Evolutionary conservation across 169 alveolate species (phyloP), one percentile per base, ranked within the genome.

Genomic region (Miamiensis avidus): DNA sequence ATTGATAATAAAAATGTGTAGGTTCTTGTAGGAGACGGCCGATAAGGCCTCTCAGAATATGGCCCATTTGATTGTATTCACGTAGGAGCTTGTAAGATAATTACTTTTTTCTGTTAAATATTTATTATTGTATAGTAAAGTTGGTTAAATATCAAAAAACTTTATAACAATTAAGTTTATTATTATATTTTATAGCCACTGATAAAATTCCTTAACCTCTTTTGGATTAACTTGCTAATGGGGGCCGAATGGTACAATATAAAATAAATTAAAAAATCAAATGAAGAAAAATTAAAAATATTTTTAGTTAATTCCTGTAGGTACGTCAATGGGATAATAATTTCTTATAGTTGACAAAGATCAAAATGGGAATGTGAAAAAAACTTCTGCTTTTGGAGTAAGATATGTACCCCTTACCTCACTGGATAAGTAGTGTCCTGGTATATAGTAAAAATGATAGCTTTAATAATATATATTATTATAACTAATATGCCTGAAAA

Each of bases 1-100:
- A 76, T 94, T 76, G 74, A 82, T 28, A 65, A 81, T 65, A 75
- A 90, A 69, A 72, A 82, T 34, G 88, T 94, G 20, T 33, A 74
- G 31, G 74, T 94, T 26, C 28, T 86, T 0, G 34, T 69, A 16
- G 90, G 94, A 16, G 97, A 96, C 91, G 98, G 98, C 6, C 86
- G 98, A 92, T 26, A 75, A 34, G 98, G 98, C 16, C 90, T 78
- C 82, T 76, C 84, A 72, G 73, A 93, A 74, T 82, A 86, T 65
- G 97, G 95, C 25, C 98, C 98, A 30, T 96, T 93, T 91, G 89
- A 95, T 84, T 97, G 91, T 29, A 96, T 96, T 74, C 97, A 95
- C 87, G 98, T 96, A 26, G 98, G 98, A 29, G 98, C 98, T 29
- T 4, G 69, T 49, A 49, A 11, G 4, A 11, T 11, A 49, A 49